Evolutionary conservation across 1,284 basidiomycete species (phyloP), one percentile per base, ranked within the genome.

Genomic region (Malassezia equina): DNA sequence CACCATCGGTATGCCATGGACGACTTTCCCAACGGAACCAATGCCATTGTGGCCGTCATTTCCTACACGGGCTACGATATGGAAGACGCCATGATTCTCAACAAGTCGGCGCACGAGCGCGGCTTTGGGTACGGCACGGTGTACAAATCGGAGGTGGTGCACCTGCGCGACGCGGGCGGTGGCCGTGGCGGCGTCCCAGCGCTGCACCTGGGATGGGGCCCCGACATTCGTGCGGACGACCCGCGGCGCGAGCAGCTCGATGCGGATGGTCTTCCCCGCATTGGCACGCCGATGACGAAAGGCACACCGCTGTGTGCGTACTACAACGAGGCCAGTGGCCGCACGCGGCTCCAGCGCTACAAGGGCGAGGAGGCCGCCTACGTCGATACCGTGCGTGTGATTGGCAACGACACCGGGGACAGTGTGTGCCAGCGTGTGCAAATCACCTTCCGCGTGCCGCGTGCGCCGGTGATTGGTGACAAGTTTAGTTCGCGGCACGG

Each of bases 1-100:
- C 90, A 98, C 78, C 87, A 90, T 75, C 84, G 84, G n/a, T 99
- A 98, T 75, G 90, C 88, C 41, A 95, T 99, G 85, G 94, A 99
- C 76, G 84, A 88, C 47, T 98, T 91, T 81, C 94, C 94, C 1
- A 98, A 94, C 72, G 94, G 93, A 15, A 95, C 88, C 40, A 99
- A 99, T 76, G 94, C 94, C 15, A 81, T 99, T 55, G 94, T 99
- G 49, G 94, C 94, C 21, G 94, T 99, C 73, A 96, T 99, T 65
- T 98, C 94, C 0, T 99, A 99, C 76, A 99, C 94, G 0, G 94
- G 94, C 6, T 99, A 99, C 77, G 94, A 99, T 76, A 99, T 99
- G 94, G 94, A 99, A 78, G 94, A 99, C 69, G 94, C 94, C 60
- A 99, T 99, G 94, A 98, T 99, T 65, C 78, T 99, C 50, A 99